Evolutionary conservation across 805 yeast species (phyloP), one percentile per base, ranked within the genome.

Genomic region (Schizosaccharomyces pombe): DNA sequence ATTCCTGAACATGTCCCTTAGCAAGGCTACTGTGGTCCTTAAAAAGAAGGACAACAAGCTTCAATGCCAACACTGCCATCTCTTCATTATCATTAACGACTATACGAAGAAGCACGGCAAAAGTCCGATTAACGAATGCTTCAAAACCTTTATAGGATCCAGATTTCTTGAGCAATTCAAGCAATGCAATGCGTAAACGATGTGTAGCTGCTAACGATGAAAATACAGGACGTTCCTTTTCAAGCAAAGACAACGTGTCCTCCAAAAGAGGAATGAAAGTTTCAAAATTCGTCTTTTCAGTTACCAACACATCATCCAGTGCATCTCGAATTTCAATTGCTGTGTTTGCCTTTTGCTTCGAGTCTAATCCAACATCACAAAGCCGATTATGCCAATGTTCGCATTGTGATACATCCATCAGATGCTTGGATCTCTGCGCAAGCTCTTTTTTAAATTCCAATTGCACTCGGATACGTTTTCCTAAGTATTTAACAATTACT

Each of bases 31-130:
- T 89, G 69, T 82, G 89, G 1, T 87, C 77, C 64, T 89, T 82
- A 68, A 87, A 95, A 52, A 89, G 69, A 30, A 82, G 75, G 16
- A 96, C 85, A 52, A 87, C 73, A 55, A 85, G 80, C 64, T 85
- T 86, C 82, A 91, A 78, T 64, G 94, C 82, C 54, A 85, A 71
- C 0, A 86, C 85, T 54, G 97, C 98, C 65, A 91, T 93, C 58
- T 87, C 96, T 66, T 93, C 99, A 64, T 91, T 91, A 63, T 93
- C 99, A 14, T 68, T 71, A 19, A 75, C 76, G 56, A 89, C 26
- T 14, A 43, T 26, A 5, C 5, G 70, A 11, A 82, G 68, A 22
- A 69, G 65, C 60, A 79, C 76, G 55, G 87, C 68, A 6, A 73
- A 68, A 37, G 76, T 79, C 61, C 83, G 68, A 19, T 85, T 72